Conservation (phyloP, 2,329 filamentous ascomycete genomes). For the Chaetoscypha palmicola region DNA sequence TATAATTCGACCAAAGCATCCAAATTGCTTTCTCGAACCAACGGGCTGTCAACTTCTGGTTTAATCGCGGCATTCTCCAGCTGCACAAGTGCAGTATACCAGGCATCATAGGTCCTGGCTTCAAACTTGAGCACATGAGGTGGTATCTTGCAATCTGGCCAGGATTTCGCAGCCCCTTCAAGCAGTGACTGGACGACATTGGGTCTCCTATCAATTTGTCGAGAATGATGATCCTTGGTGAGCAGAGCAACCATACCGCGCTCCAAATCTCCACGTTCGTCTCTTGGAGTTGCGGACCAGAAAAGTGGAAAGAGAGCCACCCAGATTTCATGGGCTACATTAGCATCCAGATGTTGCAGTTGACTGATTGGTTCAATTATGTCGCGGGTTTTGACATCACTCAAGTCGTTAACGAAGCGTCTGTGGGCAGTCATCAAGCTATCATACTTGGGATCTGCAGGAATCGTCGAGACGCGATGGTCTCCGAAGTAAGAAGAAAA, state of each 20-base stretch:
- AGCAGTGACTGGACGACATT: slow-evolving; percentile 93
- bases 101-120: slow-evolving; percentile 88
- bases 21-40: slow-evolving; percentile 85
- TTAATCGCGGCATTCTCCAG: slow-evolving; percentile 84
- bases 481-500: slow-evolving; percentile 71
- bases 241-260: slow-evolving; percentile 84
- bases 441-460: slow-evolving; percentile 79
- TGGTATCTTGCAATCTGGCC: slow-evolving; percentile 84
- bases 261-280: slow-evolving; percentile 85
- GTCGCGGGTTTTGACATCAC: slow-evolving; percentile 81
- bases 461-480: slow-evolving; percentile 52
- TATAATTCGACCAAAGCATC: slow-evolving; percentile 96
- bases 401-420: slow-evolving; percentile 76
- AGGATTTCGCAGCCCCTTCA: slow-evolving; percentile 77
- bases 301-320: slow-evolving; percentile 83
- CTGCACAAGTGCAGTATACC: slow-evolving; percentile 90
- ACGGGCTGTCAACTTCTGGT: slow-evolving; percentile 70
- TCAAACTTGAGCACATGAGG: slow-evolving; percentile 95
- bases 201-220: slow-evolving; percentile 88
- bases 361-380: slow-evolving; percentile 85
- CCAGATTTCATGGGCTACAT: slow-evolving; percentile 85
- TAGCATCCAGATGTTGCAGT: slow-evolving; percentile 80
- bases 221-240: slow-evolving; percentile 90
- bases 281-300: slow-evolving; percentile 81
- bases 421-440: slow-evolving; percentile 69